Base-by-base conservation (phyloP, 2,329 filamentous ascomycete species). In the Colletotrichum eremochloae region DNA sequence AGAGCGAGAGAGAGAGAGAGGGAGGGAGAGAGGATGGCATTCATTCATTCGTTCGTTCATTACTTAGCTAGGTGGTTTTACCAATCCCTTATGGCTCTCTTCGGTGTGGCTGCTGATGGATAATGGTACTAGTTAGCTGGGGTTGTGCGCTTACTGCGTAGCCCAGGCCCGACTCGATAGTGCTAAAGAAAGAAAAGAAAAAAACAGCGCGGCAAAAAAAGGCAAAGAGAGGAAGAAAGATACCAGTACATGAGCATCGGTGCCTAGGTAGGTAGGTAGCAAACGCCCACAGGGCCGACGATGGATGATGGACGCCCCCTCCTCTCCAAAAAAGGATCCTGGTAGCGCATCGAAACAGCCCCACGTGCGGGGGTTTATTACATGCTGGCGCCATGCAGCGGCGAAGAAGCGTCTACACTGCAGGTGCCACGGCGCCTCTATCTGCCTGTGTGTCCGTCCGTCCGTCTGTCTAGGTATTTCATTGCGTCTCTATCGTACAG, bases 341-440 rank as follows among this genome's bases (percentile, higher is more conserved):
- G 62, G 71, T 73, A 71, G 71, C 71, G 68, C 71, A 73, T 73
- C 67, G 67, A 71, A 73, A 67, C 71, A 71, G 67, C 67, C 67
- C 71, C 71, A 73, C 67, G 71, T 66, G 67, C 56, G 67, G 67
- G 71, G 71, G 67, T 36, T 65, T 66, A 29, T 38, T n/a, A 58
- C 63, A 48, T 56, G 29, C 38, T 57, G 55, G 55, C 55, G 36
- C 55, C 55, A 12, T 40, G 36, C 29, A 55, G 46, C n/a, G n/a
- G 52, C 31, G 31, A 29, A 53, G 50, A 29, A 20, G 20, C 44
- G 44, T 46, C 42, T 44, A 44, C 42, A 24, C 24, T 53, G 24
- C 50, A 18, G 50, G 9, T 53, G 50, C 50, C 29, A 11, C 6
- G 18, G 24, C 24, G 24, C 24, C 24, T 24, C 24, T 24, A 24